Conservation (phyloP, 2,329 filamentous ascomycete species). For the Colletotrichum higginsianum region DNA sequence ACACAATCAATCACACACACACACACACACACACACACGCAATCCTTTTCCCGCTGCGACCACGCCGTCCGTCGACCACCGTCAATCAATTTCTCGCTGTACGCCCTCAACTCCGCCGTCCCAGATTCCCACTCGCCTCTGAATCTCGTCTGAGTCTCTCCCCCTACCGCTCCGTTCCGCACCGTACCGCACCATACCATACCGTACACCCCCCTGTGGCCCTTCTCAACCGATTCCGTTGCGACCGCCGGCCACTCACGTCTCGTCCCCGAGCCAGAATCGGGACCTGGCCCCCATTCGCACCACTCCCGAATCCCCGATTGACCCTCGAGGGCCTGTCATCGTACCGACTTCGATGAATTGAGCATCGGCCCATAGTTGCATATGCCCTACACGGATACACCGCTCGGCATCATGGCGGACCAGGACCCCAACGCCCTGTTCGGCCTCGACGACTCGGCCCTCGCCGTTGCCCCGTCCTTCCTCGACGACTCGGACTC, state of each 20-base stretch:
- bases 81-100: conserved; percentile 19
- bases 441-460: conserved; percentile 62
- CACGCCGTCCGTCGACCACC: conserved; percentile 28
- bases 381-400: conserved; percentile 26
- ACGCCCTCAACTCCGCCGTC: conserved; percentile 8
- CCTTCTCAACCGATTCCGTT: conserved; percentile 23
- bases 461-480: conserved; percentile 48
- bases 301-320: conserved; percentile 2
- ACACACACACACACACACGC: background rate
- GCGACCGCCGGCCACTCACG: conserved; percentile 34
- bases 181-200: background rate
- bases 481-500: conserved; percentile 53
- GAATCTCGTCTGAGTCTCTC: no score
- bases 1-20: no score
- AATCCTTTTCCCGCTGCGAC: conserved; percentile 16
- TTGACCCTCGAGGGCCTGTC: conserved; percentile 12
- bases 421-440: conserved; percentile 59
- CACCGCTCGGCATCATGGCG: conserved; percentile 51
- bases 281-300: conserved; percentile 24
- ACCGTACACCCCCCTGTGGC: conserved; percentile 8
- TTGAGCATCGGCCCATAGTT: conserved; percentile 45
- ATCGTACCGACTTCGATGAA: conserved; percentile 36
- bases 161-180: background rate
- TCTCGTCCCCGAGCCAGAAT: conserved; percentile 28
- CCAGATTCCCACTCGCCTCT: background rate